Evolutionary conservation across 1,284 basidiomycete species (phyloP), one percentile per base, ranked within the genome.

Genomic region (Bondarzewia mesenterica): DNA sequence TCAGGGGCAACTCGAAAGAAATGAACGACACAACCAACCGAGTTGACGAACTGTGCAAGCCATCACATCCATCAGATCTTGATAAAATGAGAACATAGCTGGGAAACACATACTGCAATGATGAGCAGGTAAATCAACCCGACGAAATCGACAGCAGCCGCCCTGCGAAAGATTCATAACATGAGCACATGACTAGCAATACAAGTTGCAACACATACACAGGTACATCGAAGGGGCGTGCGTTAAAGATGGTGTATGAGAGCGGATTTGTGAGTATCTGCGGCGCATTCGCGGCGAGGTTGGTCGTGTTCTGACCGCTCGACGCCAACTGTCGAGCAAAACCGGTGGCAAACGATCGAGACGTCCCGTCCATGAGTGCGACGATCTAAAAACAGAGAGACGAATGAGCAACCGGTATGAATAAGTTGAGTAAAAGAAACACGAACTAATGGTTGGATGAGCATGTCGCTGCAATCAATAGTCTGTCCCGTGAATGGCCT

Each of bases 131-230:
- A 91, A 51, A 90, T 84, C 5, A 87, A 68, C 22, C 85, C 89
- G 22, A 90, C 86, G 51, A 84, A 85, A 37, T 80, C 75, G 40
- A 82, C 74, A 0, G 88, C 89, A 8, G 77, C 71, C 1, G 86
- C 85, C 4, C 87, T 88, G 54, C 21, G 43, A n/a, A 29, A 20
- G 10, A 22, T 20, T 14, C 8, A 15, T 4, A 46, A 4, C 14
- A 21, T 21, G 32, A 10, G 12, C 16, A 36, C 21, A 22, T 20
- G 8, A 46, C 44, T 16, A 32, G 10, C n/a, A n/a, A n/a, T n/a
- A n/a, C n/a, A n/a, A n/a, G n/a, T n/a, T n/a, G 26, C 35, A 16
- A 25, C 14, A 61, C 74, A 39, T 68, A 79, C 73, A 74, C 76
- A 21, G 85, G 77, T 36, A 78, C 67, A 54, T 81, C 72, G 58